These are phyloP conservation scores for Adansonia grandidieri DNA, from an alignment of 441 rosid species.

Conservation along the genomic window DNA sequence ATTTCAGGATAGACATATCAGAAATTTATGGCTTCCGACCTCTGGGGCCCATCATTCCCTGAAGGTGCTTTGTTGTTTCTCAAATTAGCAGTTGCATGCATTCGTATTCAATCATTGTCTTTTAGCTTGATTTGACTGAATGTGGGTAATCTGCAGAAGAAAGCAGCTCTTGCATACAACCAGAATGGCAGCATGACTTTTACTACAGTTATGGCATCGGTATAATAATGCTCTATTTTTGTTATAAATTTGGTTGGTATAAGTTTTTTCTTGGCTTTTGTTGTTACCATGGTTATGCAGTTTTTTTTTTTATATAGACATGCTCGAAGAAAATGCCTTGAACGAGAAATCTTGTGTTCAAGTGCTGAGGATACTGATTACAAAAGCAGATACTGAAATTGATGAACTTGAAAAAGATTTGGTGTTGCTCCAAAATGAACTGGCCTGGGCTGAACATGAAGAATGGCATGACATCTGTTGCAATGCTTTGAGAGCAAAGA, in stretches of 20 bases:
- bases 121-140: conserved; percentile 15
- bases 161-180: conserved; percentile 29
- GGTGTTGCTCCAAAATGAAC: conserved; percentile 46
- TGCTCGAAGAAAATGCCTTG: conserved; percentile 57
- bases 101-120: conserved; percentile 15
- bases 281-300: background rate
- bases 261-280: conserved; percentile 14
- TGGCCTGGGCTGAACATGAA: conserved; percentile 55
- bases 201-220: conserved; percentile 57
- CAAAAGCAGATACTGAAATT: conserved; percentile 56
- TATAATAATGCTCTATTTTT: conserved; percentile 29
- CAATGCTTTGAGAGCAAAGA: conserved; percentile 51
- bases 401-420: conserved; percentile 52
- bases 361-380: conserved; percentile 56
- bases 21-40: conserved; percentile 1
- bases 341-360: conserved; percentile 58
- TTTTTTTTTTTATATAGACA: conserved; percentile 39
- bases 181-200: conserved; percentile 47
- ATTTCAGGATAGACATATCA: conserved; percentile 38
- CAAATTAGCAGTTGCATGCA: background rate
- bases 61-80: conserved; percentile 15
- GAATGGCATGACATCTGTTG: conserved; percentile 51
- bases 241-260: background rate
- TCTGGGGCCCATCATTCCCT: conserved; percentile 21
- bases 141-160: conserved; percentile 43